These are phyloP conservation scores for Hamiltosporidium tvaerminnensis DNA, from an alignment of 371 early-diverging fungal species.

Conservation along the genomic window DNA sequence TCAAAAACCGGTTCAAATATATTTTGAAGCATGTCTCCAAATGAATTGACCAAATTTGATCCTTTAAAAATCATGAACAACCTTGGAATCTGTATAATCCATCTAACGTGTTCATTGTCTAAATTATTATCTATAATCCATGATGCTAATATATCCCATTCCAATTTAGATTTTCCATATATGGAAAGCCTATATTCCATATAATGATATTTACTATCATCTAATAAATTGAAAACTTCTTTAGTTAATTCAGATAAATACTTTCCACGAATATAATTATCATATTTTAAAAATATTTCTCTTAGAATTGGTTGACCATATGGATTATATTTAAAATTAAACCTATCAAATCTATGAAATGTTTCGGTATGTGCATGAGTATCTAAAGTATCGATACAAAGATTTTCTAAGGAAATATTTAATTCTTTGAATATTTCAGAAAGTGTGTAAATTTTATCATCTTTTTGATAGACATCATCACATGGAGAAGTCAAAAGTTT, in stretches of 20 bases:
- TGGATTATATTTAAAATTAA: conserved; percentile 88
- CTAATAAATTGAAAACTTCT: conserved; percentile 76
- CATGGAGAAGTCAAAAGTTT: conserved; percentile 66
- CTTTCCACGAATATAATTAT: conserved; percentile 71
- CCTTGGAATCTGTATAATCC: conserved; percentile 85
- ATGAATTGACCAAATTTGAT: conserved; percentile 57
- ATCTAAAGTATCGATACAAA: conserved; percentile 82
- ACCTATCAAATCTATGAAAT: conserved; percentile 78
- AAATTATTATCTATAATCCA: conserved; percentile 68
- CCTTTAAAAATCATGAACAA: conserved; percentile 73
- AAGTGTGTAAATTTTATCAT: conserved; percentile 54
- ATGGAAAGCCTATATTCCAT: conserved; percentile 47
- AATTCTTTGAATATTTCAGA: conserved; percentile 68
- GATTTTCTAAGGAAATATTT: conserved; percentile 78
- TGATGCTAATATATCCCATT: conserved; percentile 78
- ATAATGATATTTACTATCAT: conserved; percentile 58
- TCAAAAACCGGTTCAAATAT: conserved; percentile 80
- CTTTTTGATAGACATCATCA: conserved; percentile 53
- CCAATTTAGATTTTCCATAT: conserved; percentile 57
- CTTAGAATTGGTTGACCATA: conserved; percentile 60
- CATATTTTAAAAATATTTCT: conserved; percentile 80
- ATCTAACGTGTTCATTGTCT: conserved; percentile 72
- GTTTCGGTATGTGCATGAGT: conserved; percentile 68
- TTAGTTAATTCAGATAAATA: conserved; percentile 83
- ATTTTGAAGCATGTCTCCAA: conserved; percentile 60